A percentile compares a stretch with the other conserved stretches of the same genome.
Evolutionary conservation across 1,284 basidiomycete genomes (phyloP).

Genomic region (Polyporus tsugae): DNA sequence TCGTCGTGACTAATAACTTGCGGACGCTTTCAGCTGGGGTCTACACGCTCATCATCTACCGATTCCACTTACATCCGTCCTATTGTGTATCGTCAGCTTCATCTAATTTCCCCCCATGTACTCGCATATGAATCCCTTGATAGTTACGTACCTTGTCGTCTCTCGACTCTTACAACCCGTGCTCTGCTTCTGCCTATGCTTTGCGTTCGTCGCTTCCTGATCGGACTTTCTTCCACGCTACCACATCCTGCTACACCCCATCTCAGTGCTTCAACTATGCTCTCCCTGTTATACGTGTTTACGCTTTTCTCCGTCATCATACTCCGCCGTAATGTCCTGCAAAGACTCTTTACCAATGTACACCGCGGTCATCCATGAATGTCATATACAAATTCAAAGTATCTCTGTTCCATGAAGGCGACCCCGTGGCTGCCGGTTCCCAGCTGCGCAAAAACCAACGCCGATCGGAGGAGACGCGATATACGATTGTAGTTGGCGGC

Average conservation of each 20-base stretch:
- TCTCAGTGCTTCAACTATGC: not conserved
- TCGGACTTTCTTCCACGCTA: not conserved
- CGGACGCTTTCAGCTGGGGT: not conserved
- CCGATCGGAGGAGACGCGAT: too few relatives aligned
- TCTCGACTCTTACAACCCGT: not conserved
- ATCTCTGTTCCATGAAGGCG: not conserved
- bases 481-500: too few relatives aligned
- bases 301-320: not conserved
- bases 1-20: slow-evolving; percentile 1
- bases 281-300: not conserved
- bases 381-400: not conserved
- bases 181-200: not conserved
- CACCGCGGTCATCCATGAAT: not conserved
- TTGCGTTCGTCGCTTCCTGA: not conserved
- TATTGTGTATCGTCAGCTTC: not conserved
- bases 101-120: not conserved
- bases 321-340: not conserved
- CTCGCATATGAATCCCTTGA: not conserved
- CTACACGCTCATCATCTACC: not conserved
- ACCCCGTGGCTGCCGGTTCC: not conserved
- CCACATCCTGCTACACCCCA: not conserved
- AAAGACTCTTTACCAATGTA: not conserved
- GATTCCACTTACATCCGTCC: not conserved
- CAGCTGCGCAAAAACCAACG: too few relatives aligned
- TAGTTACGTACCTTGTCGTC: not conserved